Base-by-base conservation (phyloP, 2,329 filamentous ascomycete genomes). In the Trichoderma breve region DNA sequence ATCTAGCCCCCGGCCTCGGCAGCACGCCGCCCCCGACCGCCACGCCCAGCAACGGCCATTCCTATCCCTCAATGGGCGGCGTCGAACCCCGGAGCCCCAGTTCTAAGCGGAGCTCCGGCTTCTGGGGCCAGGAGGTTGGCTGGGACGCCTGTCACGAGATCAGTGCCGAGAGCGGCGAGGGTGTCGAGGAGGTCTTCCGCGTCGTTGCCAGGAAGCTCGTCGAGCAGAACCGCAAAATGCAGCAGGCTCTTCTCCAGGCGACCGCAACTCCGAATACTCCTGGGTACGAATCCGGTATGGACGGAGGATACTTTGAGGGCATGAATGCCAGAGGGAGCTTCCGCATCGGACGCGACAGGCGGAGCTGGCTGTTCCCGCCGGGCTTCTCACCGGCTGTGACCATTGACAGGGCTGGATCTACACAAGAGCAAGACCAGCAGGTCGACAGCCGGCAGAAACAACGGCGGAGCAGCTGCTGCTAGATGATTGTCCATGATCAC, bases 141-240 rank as follows among this genome's bases (percentile, higher is more conserved):
- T 98, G 95, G 95, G 95, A 98, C 78, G 97, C 94, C 74, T 98
- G 95, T 81, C 96, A 98, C 81, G 96, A 99, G 84, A 95, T 99
- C 79, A 95, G 91, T 76, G 95, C 95, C 62, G 95, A 97, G 85
- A 94, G 92, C 78, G 95, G 95, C 71, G 95, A 98, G 84, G 95
- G 95, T 21, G 95, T 99, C 21, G 96, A 98, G 77, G 96, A 98
- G 82, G 94, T 99, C 0, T 98, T 98, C 77, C 88, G 95, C 24
- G 88, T 90, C 55, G 88, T 90, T 15, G 86, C 88, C 43, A 83
- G 88, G 73, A 90, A 90, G 80, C 85, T 90, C 71, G 88, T 90
- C 75, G 88, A 90, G 81, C 87, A 89, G 83, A 89, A 89, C 78
- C 86, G 87, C 76, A 88, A 88, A 82, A 87, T 90, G 79, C 87